phyloP scores from a whole-genome alignment of 495 filamentous ascomycete species.

The Penicillium fimorum region DNA sequence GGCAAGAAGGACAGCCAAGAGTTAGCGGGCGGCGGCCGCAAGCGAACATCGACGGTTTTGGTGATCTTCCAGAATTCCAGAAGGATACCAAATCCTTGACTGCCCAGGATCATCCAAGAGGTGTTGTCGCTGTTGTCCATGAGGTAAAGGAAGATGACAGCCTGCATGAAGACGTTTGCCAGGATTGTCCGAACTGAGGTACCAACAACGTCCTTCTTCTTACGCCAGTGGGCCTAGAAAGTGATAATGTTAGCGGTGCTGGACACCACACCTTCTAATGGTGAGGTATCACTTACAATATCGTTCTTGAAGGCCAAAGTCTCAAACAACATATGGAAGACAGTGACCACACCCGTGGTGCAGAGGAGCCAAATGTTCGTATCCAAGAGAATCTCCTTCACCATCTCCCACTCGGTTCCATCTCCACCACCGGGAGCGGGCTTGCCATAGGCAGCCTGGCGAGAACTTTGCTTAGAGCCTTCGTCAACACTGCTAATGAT shows the following conservation, averaged over 20 bases:
- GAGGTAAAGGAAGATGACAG: conserved; percentile 95
- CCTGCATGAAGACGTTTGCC: conserved; percentile 97
- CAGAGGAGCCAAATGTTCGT: conserved; percentile 89
- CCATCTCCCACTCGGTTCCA: conserved; percentile 85
- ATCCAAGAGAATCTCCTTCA: conserved; percentile 91
- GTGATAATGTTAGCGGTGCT: conserved; percentile 19
- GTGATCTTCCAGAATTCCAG: conserved; percentile 98
- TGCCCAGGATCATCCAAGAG: conserved; percentile 96
- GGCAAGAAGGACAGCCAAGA: conserved; percentile 71
- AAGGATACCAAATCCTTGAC: conserved; percentile 88
- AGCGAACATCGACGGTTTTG: conserved; percentile 88
- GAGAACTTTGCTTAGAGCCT: conserved; percentile 75
- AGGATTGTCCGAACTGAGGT: conserved; percentile 94
- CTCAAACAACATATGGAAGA: conserved; percentile 94
- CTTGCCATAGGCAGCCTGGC: conserved; percentile 64
- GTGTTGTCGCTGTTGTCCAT: conserved; percentile 97
- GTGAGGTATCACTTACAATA: conserved; percentile 53
- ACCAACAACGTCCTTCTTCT: conserved; percentile 98
- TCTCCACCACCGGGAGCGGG: conserved; percentile 65
- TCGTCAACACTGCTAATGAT: conserved; percentile 81
- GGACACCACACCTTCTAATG: background rate
- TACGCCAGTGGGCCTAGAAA: conserved; percentile 78
- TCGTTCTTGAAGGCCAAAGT: conserved; percentile 96
- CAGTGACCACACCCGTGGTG: conserved; percentile 77
- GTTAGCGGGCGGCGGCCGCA: conserved; percentile 64